Base-by-base conservation (phyloP, 768 basidiomycete genomes). In the Hemileccinum rubropunctum region DNA sequence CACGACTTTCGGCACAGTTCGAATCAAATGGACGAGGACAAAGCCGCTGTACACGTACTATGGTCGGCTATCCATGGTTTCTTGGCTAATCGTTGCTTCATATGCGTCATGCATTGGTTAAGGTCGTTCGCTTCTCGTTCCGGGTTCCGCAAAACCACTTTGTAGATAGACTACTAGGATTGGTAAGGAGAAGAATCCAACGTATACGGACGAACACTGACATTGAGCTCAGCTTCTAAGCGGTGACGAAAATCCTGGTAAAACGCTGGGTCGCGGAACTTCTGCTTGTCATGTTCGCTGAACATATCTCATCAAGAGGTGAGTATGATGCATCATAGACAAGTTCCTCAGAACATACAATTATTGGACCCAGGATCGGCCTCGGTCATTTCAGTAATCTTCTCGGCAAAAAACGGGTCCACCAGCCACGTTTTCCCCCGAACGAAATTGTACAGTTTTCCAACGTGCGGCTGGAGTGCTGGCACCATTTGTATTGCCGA, bases 401-500 rank as follows among this genome's bases (percentile, higher is more conserved):
- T 67, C 2, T 74, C 73, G 9, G 64, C 61, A 15, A 73, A 66
- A 47, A 81, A 81, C 1, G 73, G 69, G 6, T 72, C 59, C 3
- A 78, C 71, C 18, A 83, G 64, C 82, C 81, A 84, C 0, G 82
- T 83, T 61, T 76, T 75, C 9, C 81, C 78, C 8, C 81, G 76
- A 42, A 82, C 83, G 57, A 76, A 84, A 57, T 81, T 81, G 32
- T 67, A 61, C 37, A 84, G 42, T 52, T 75, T 73, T 45, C 66
- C 67, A 4, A 81, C 80, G 44, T 69, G 71, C 7, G 79, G 72
- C 53, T 84, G 82, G 28, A 84, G 63, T 6, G 79, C 75, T 0
- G 83, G 74, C 0, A 83, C 78, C 4, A 82, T 75, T 53, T 85
- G 82, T 32, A 83, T 73, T 7, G 79, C 82, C 23, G 82, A 81